Percentiles rank a stretch among this genome's conserved stretches.
Conservation (phyloP, 805 yeast genomes). For the Yamadazyma scolyti region DNA sequence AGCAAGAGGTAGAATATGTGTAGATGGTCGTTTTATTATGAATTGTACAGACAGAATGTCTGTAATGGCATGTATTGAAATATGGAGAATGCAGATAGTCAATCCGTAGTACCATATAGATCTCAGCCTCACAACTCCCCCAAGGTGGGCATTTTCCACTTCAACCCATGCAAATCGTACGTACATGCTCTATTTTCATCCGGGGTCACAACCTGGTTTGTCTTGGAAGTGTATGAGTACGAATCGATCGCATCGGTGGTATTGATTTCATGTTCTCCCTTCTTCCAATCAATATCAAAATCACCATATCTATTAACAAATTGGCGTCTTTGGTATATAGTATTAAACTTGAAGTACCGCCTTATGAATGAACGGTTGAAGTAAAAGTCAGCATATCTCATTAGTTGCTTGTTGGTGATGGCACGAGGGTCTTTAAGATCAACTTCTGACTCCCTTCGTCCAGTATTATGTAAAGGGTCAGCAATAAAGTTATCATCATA, state of each 20-base stretch:
- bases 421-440: conserved; percentile 3
- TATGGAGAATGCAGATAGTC: no score
- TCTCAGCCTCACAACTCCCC: conserved; percentile 23
- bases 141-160: conserved; percentile 41
- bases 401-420: conserved; percentile 14
- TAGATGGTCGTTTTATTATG: no score
- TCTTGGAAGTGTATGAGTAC: conserved; percentile 6
- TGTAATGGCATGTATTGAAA: no score
- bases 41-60: no score
- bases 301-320: conserved; percentile 41
- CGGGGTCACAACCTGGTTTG: conserved; percentile 6
- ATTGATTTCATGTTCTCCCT: conserved; percentile 13
- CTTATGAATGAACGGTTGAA: conserved; percentile 27
- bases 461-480: conserved; percentile 9
- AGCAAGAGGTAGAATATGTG: no score
- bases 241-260: conserved; percentile 8
- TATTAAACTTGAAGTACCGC: conserved; percentile 36
- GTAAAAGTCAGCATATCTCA: conserved; percentile 31
- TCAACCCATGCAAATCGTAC: conserved; percentile 35
- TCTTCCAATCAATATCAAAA: conserved; percentile 28
- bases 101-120: no score
- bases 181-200: conserved; percentile 17
- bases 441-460: conserved; percentile 3
- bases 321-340: conserved; percentile 39
- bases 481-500: conserved; percentile 17